Evolutionary conservation across 768 basidiomycete species (phyloP).

Genomic region (Lentinula raphanica): DNA sequence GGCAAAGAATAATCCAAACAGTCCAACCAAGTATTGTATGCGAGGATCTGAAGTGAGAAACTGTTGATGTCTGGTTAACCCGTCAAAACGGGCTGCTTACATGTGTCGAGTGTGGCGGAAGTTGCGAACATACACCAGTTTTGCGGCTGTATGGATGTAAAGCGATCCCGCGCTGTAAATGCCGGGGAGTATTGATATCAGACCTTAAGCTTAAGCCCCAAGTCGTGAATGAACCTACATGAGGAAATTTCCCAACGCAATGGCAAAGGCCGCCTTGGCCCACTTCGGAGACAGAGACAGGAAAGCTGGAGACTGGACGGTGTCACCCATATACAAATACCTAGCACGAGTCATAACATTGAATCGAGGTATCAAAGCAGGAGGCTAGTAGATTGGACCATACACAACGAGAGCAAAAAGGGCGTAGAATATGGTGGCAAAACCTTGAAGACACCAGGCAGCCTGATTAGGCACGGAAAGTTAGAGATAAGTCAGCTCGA

Average conservation of each 20-base stretch:
- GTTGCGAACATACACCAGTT: slow-evolving; percentile 46
- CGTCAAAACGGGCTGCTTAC: no score
- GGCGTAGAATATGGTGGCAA: slow-evolving; percentile 45
- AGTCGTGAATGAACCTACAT: slow-evolving; percentile 27
- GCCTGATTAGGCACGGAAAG: slow-evolving; percentile 25
- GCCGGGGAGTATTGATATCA: background rate
- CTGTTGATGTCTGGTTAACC: no score
- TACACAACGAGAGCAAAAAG: slow-evolving; percentile 38
- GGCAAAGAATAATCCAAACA: slow-evolving; percentile 40
- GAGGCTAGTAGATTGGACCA: background rate
- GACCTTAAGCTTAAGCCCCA: no score
- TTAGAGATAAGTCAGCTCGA: background rate
- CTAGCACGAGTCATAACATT: slow-evolving; percentile 17
- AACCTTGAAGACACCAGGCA: slow-evolving; percentile 50
- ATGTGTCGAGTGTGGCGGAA: slow-evolving; percentile 45
- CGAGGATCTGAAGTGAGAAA: slow-evolving; percentile 27
- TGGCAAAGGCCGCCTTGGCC: slow-evolving; percentile 45
- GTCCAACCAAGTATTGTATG: slow-evolving; percentile 48
- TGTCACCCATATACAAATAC: slow-evolving; percentile 44
- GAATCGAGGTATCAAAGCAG: background rate
- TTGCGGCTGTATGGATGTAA: slow-evolving; percentile 48
- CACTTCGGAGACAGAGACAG: slow-evolving; percentile 43
- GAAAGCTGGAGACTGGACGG: slow-evolving; percentile 40
- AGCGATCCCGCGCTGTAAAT: slow-evolving; percentile 34
- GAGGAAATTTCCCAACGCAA: slow-evolving; percentile 47